Percentiles rank a stretch among this genome's conserved stretches.
Evolutionary conservation across 148 eudicot species (phyloP).

Genomic region (Silene uniflora): DNA sequence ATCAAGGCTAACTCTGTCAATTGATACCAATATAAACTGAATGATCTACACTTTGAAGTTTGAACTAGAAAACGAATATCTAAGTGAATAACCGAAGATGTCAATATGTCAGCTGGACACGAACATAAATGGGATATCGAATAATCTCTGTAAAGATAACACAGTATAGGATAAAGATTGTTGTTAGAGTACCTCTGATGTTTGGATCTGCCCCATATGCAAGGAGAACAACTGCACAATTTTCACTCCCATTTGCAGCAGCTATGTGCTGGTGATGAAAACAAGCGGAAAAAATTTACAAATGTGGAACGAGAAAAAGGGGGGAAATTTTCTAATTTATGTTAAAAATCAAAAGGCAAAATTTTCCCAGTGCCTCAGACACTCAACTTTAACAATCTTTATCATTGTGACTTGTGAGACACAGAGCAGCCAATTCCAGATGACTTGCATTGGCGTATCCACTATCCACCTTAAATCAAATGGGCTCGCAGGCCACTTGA

Average conservation of each 20-base stretch:
- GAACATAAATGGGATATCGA: neutral
- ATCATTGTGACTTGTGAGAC: neutral
- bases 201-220: constrained; percentile 86
- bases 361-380: neutral
- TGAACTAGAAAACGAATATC: neutral
- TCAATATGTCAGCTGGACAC: neutral
- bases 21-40: neutral
- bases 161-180: neutral
- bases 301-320: neutral
- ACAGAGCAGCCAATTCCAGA: neutral
- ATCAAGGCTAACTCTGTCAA: neutral
- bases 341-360: neutral
- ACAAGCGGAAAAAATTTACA: neutral
- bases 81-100: neutral
- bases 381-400: neutral
- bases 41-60: neutral
- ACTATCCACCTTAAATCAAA: neutral
- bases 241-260: constrained; percentile 58
- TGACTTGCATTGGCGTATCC: neutral
- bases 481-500: neutral
- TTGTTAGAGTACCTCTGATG: constrained; percentile 42
- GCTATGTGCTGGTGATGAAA: constrained; percentile 54
- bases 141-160: neutral
- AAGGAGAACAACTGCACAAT: constrained; percentile 58
- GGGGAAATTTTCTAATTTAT: neutral